Evolutionary conservation across 345 rosid genomes (phyloP), one percentile per base, ranked within the genome.

Genomic region (Boechera stricta): DNA sequence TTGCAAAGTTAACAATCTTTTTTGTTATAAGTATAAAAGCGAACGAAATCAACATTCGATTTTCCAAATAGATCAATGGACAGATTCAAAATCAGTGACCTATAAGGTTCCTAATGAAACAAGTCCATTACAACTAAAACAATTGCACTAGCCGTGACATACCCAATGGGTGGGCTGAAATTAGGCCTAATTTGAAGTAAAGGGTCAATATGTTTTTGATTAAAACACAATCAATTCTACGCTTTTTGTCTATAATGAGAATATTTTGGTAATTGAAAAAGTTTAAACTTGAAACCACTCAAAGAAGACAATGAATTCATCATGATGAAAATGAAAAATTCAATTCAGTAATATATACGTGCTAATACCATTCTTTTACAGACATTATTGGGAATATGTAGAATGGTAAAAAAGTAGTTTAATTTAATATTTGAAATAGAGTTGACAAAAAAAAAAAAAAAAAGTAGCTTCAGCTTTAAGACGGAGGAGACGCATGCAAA

Each of bases 401-500:
- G 16, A 67, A 21, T 53, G 24, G 24, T 21, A 21, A 3, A 13
- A 31, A 63, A 51, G 64, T 64, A 63, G 4, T 18, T 15, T 41
- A 74, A 39, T 31, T 21, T 21, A 21, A 21, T 21, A 21, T 21
- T 21, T 21, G 24, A 21, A 21, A 68, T 16, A 11, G 62, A 67
- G 54, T 67, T 67, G 73, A 75, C 61, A 59, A 26, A 16, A 57
- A 29, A 56, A 10, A 9, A 12, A 41, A 16, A 75, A 28, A 48
- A 11, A 51, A 59, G 59, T 13, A 71, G 69, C 64, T 82, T 80
- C 78, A 81, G 87, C 86, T 85, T 87, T 77, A 80, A 88, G 87
- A 84, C 74, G 81, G 82, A 83, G 81, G 82, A 83, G 91, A 76
- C 94, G 98, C 98, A 87, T 93, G 98, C 98, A 85, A 84, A 71